phyloP scores from a whole-genome alignment of 495 filamentous ascomycete genomes.

The Thozetella sp. region DNA sequence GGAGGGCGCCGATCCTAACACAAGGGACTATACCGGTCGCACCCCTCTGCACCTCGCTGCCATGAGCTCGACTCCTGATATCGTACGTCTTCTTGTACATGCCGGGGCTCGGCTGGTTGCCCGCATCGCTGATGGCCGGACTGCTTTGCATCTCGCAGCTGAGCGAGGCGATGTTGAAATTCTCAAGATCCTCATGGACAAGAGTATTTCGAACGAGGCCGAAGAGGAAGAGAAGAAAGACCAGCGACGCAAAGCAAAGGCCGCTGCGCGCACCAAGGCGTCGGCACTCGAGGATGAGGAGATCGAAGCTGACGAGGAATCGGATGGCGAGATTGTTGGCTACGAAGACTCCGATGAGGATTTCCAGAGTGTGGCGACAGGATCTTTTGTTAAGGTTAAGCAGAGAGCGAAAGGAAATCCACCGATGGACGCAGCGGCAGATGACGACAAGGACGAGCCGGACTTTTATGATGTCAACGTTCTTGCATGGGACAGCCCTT shows the following conservation, averaged over 20 bases:
- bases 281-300: slow-evolving; percentile 19
- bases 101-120: slow-evolving; percentile 70
- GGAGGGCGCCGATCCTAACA: slow-evolving; percentile 61
- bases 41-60: slow-evolving; percentile 78
- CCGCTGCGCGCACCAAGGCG: slow-evolving; percentile 10
- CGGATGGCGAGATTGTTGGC: slow-evolving; percentile 37
- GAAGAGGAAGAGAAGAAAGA: slow-evolving; percentile 62
- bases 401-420: slow-evolving; percentile 32
- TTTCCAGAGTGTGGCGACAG: slow-evolving; percentile 53
- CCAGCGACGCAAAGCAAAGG: slow-evolving; percentile 35
- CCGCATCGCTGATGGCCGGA: slow-evolving; percentile 75
- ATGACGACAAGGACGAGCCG: slow-evolving; percentile 65
- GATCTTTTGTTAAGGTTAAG: slow-evolving; percentile 69
- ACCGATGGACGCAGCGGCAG: slow-evolving; percentile 29
- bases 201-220: slow-evolving; percentile 71
- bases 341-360: slow-evolving; percentile 43
- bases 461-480: slow-evolving; percentile 80
- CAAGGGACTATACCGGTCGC: slow-evolving; percentile 76
- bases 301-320: slow-evolving; percentile 21
- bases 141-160: slow-evolving; percentile 78
- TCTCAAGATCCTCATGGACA: slow-evolving; percentile 66
- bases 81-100: slow-evolving; percentile 73
- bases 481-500: slow-evolving; percentile 72
- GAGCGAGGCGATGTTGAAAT: slow-evolving; percentile 68
- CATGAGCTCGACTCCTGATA: slow-evolving; percentile 63